A percentile compares a stretch with the other conserved stretches of the same genome.
Evolutionary conservation across 2,329 filamentous ascomycete genomes (phyloP).

Genomic region (Exophiala sp.): DNA sequence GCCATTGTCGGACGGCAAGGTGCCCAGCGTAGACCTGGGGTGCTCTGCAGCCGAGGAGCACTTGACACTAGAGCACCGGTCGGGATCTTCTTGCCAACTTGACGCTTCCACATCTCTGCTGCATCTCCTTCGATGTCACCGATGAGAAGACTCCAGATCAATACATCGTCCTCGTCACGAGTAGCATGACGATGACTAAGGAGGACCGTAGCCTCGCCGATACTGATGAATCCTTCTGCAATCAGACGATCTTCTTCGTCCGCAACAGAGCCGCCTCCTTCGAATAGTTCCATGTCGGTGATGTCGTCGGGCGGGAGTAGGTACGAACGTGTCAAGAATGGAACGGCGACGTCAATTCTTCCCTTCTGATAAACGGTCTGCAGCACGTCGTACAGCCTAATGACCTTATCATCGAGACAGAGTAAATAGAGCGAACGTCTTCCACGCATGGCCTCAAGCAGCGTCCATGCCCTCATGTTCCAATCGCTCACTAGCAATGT

Average conservation of each 20-base stretch:
- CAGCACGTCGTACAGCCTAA: constrained; percentile 6
- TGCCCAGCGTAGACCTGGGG: constrained; percentile 4
- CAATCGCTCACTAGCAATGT: constrained; percentile 29
- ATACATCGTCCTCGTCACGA: constrained; percentile 23
- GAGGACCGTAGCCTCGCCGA: constrained; percentile 23
- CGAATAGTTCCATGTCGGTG: constrained; percentile 10
- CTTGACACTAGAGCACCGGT: constrained; percentile 12
- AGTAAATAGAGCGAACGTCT: constrained; percentile 3
- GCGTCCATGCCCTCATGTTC: constrained; percentile 31
- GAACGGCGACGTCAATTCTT: constrained; percentile 5
- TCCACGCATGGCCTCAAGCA: constrained; percentile 26
- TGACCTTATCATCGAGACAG: constrained; percentile 9
- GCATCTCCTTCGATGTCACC: constrained; percentile 7
- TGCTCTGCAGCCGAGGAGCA: not conserved
- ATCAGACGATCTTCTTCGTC: constrained; percentile 3
- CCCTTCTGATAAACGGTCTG: constrained; percentile 1
- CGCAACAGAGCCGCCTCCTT: constrained; percentile 6
- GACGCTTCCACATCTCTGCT: constrained; percentile 14
- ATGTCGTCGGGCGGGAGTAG: constrained; percentile 6
- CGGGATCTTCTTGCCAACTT: constrained; percentile 8
- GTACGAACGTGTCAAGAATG: constrained; percentile 3
- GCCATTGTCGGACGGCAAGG: constrained; percentile 2
- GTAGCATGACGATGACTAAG: constrained; percentile 28
- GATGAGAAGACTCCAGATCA: constrained; percentile 27
- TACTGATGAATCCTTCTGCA: constrained; percentile 14